These are phyloP conservation scores for Fusarium chaquense DNA, from an alignment of 2,329 filamentous ascomycete genomes.

Conservation along the genomic window DNA sequence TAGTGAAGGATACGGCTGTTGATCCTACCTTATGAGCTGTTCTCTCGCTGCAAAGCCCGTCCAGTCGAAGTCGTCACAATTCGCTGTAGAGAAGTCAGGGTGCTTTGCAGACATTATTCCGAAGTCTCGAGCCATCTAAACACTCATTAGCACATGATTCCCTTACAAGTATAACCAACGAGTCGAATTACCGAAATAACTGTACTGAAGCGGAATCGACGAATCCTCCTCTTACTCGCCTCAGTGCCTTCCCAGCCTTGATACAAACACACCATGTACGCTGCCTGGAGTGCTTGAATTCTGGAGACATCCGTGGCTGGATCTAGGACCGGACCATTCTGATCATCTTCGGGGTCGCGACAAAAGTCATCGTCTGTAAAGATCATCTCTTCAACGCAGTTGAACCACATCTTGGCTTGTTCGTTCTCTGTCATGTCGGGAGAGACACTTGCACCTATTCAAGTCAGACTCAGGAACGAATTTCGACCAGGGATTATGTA, in stretches of 20 bases:
- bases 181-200: background rate
- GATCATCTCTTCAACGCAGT: background rate
- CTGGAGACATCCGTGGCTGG: accelerated
- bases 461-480: background rate
- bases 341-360: background rate
- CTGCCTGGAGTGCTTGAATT: background rate
- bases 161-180: accelerated
- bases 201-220: background rate
- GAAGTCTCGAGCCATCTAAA: background rate
- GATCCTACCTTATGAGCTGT: background rate
- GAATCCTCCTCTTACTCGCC: background rate
- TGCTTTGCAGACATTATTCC: background rate
- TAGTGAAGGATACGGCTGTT: accelerated
- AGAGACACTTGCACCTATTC: background rate
- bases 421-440: background rate
- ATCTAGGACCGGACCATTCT: accelerated
- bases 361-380: conserved; percentile 7
- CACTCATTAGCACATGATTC: background rate
- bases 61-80: background rate
- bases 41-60: conserved; percentile 1
- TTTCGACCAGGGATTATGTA: background rate
- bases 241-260: conserved; percentile 12
- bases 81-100: background rate
- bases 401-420: conserved; percentile 6
- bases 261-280: background rate